phyloP scores from a whole-genome alignment of 2,329 filamentous ascomycete species.

The Claviceps sp. region DNA sequence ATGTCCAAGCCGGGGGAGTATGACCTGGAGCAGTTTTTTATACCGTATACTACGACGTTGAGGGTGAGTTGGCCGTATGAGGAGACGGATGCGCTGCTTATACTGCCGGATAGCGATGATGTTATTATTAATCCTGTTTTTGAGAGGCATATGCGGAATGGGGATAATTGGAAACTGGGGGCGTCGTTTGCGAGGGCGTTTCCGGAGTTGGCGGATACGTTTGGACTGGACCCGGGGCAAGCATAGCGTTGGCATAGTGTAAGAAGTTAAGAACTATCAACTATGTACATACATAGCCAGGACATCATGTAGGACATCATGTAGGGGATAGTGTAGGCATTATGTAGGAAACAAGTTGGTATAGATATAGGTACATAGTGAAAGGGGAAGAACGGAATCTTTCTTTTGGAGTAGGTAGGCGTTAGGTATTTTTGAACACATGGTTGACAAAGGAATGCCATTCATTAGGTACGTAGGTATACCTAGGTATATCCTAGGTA shows the following conservation, averaged over 20 bases:
- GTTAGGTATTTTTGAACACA: too few relatives aligned
- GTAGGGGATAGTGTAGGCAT: too few relatives aligned
- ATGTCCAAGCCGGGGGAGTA: slow-evolving; percentile 36
- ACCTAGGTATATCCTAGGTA: too few relatives aligned
- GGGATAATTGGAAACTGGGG: slow-evolving; percentile 74
- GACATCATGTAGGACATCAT: not conserved
- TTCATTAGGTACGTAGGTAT: too few relatives aligned
- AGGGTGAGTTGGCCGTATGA: slow-evolving; percentile 78
- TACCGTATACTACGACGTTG: slow-evolving; percentile 65
- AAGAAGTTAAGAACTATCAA: not conserved
- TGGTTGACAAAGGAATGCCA: too few relatives aligned
- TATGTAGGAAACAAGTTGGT: too few relatives aligned
- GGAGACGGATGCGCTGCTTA: slow-evolving; percentile 53
- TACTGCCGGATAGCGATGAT: slow-evolving; percentile 44
- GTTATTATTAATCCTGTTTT: slow-evolving; percentile 78
- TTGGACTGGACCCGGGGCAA: slow-evolving; percentile 11
- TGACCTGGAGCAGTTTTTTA: slow-evolving; percentile 69
- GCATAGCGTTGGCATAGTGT: too few relatives aligned
- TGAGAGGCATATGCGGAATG: slow-evolving; percentile 59
- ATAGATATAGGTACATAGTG: too few relatives aligned
- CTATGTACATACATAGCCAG: not conserved
- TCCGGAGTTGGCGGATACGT: slow-evolving; percentile 30
- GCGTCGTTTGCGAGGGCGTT: slow-evolving; percentile 52
- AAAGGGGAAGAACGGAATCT: too few relatives aligned
- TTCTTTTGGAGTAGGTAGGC: too few relatives aligned